These are phyloP conservation scores for Testicularia cyperi DNA, from an alignment of 1,284 basidiomycete species.

Conservation along the genomic window DNA sequence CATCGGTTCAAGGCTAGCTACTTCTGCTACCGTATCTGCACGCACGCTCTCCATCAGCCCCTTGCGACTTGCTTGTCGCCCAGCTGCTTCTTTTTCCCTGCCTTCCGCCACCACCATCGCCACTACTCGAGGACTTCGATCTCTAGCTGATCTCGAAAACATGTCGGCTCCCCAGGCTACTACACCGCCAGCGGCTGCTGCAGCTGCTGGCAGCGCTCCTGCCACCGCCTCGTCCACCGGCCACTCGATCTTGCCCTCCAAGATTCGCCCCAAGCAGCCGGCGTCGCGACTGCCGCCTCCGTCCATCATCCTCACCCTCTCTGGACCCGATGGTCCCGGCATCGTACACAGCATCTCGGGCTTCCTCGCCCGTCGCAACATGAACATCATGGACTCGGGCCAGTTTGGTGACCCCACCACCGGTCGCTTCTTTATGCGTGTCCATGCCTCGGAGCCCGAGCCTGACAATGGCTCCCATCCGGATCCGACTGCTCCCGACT, in stretches of 20 bases:
- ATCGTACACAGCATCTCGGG: constrained; percentile 52
- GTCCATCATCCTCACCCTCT: constrained; percentile 55
- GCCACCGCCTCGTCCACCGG: constrained; percentile 1
- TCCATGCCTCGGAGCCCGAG: constrained; percentile 45
- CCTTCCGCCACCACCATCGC: neutral
- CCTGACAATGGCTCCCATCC: constrained; percentile 23
- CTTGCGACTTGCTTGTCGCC: neutral
- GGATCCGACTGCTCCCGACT: constrained; percentile 16
- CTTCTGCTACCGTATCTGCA: constrained; percentile 10
- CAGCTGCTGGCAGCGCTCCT: constrained; percentile 5
- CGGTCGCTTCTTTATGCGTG: constrained; percentile 57
- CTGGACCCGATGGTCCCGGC: constrained; percentile 54
- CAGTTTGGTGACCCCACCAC: constrained; percentile 56
- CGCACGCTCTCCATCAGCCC: neutral
- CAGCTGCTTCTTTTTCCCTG: constrained; percentile 1
- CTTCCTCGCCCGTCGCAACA: constrained; percentile 45
- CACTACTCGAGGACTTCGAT: constrained; percentile 26
- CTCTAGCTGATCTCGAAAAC: constrained; percentile 40
- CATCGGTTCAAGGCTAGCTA: constrained; percentile 17
- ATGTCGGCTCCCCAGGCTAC: constrained; percentile 61
- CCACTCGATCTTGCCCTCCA: constrained; percentile 24
- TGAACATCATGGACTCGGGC: constrained; percentile 58
- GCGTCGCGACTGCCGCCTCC: constrained; percentile 62
- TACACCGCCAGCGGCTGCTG: constrained; percentile 2
- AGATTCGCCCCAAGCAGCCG: constrained; percentile 32